Base-by-base conservation (phyloP, 2,329 filamentous ascomycete species). In the Aureobasidium namibiae region DNA sequence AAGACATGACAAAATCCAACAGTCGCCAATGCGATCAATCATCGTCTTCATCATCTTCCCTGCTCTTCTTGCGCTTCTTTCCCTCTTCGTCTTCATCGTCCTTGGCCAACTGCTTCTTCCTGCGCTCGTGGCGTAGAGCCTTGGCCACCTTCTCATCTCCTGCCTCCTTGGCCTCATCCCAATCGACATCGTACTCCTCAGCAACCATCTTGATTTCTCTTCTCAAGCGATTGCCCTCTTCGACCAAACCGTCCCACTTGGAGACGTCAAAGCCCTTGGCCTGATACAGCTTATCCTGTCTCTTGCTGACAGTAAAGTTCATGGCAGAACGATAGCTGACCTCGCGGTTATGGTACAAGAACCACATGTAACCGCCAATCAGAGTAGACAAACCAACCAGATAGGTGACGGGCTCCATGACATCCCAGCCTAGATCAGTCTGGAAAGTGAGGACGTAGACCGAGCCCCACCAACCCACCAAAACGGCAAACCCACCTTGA, bases 301-400 rank as follows among this genome's bases (percentile, higher is more conserved):
- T 82, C 36, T 85, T 81, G 38, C 84, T 89, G 38, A 96, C 88
- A 7, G 92, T 96, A 57, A 95, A 81, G 70, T 95, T 92, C 75
- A 96, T 84, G 29, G 92, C 90, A 2, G 87, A 87, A 65, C 88
- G 86, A 76, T 96, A 96, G 64, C 84, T 89, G 11, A 95, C 85
- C 73, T 96, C 91, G 21, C 89, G 84, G 74, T 92, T 95, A 76
- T 96, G 89, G 74, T 92, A 95, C 13, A 96, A 76, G 71, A 96
- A 96, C 90, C 90, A 96, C 57, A 95, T 78, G 68, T 96, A 96
- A 65, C 90, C 92, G 8, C 87, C 87, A 76, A 96, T 95, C 67
- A 96, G 83, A 13, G 88, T 91, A 0, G 86, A 84, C 63, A 96
- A 78, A n/a, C 90, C 89, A 2, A 89, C 90, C 16, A 96, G 83